These are phyloP conservation scores for Achaetomiella virescens DNA, from an alignment of 495 filamentous ascomycete species.

Conservation along the genomic window DNA sequence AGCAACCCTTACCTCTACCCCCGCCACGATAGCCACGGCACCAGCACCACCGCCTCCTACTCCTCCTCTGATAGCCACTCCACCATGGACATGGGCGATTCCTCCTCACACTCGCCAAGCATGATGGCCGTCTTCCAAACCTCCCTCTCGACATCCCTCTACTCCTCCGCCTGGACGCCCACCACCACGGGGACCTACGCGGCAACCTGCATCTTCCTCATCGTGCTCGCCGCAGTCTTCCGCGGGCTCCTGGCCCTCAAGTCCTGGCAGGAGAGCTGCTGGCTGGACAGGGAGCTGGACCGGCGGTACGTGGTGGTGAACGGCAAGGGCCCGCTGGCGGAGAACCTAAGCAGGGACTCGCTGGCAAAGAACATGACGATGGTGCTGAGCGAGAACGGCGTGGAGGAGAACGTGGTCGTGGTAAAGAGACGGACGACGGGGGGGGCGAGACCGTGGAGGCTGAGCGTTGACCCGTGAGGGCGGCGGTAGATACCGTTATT, in stretches of 20 bases:
- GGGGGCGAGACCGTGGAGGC: constrained; percentile 60
- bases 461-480: constrained; percentile 73
- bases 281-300: constrained; percentile 57
- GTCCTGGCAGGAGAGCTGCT: constrained; percentile 43
- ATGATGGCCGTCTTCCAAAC: constrained; percentile 60
- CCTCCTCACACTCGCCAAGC: constrained; percentile 17
- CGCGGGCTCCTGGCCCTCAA: constrained; percentile 65
- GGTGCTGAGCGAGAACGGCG: constrained; percentile 58
- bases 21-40: constrained; percentile 10
- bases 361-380: constrained; percentile 54
- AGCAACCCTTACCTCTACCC: background rate
- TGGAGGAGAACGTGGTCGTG: constrained; percentile 68
- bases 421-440: constrained; percentile 47
- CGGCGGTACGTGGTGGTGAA: constrained; percentile 70
- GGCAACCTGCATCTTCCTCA: constrained; percentile 81
- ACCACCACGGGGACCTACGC: constrained; percentile 61
- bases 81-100: constrained; percentile 15
- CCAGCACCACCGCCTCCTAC: background rate
- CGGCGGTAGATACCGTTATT: constrained; percentile 59
- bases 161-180: constrained; percentile 68
- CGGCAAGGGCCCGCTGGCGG: constrained; percentile 53
- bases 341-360: constrained; percentile 44
- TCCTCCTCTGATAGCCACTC: background rate
- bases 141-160: constrained; percentile 63
- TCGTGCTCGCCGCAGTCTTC: constrained; percentile 61